These are phyloP conservation scores for Diplodia sapinea DNA, from an alignment of 2,329 filamentous ascomycete species.

Conservation along the genomic window DNA sequence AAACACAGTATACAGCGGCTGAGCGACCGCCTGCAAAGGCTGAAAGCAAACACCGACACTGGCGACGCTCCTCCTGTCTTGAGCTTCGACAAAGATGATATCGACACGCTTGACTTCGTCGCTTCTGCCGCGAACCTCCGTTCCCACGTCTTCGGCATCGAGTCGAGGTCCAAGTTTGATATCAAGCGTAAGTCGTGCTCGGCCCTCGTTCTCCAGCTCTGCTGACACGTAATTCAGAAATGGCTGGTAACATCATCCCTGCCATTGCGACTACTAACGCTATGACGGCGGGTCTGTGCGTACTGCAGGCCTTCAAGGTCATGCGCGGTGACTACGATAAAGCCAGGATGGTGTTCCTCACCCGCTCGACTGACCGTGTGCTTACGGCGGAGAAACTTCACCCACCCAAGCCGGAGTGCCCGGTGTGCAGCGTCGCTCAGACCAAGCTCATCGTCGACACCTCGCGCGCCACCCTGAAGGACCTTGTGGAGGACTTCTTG, in stretches of 20 bases:
- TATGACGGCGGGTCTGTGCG: slow-evolving; percentile 90
- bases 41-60: slow-evolving; percentile 63
- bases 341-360: slow-evolving; percentile 85
- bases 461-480: slow-evolving; percentile 73
- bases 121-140: slow-evolving; percentile 87
- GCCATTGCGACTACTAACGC: slow-evolving; percentile 98
- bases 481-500: slow-evolving; percentile 79
- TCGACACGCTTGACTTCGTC: slow-evolving; percentile 94
- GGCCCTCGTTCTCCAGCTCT: background rate
- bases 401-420: slow-evolving; percentile 78
- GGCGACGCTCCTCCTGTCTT: slow-evolving; percentile 64
- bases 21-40: slow-evolving; percentile 71
- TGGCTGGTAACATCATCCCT: slow-evolving; percentile 99
- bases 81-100: slow-evolving; percentile 95
- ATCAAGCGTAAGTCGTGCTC: slow-evolving; percentile 69
- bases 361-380: slow-evolving; percentile 67
- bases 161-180: slow-evolving; percentile 88
- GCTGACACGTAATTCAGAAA: slow-evolving; percentile 61
- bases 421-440: slow-evolving; percentile 79
- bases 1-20: slow-evolving; percentile 80
- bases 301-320: slow-evolving; percentile 91
- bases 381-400: slow-evolving; percentile 62
- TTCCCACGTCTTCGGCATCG: slow-evolving; percentile 87
- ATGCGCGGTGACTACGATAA: slow-evolving; percentile 72
- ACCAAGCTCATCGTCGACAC: slow-evolving; percentile 71